Evolutionary conservation across 108 stramenopile genomes (phyloP).

Genomic region (Cyclotella sp.): DNA sequence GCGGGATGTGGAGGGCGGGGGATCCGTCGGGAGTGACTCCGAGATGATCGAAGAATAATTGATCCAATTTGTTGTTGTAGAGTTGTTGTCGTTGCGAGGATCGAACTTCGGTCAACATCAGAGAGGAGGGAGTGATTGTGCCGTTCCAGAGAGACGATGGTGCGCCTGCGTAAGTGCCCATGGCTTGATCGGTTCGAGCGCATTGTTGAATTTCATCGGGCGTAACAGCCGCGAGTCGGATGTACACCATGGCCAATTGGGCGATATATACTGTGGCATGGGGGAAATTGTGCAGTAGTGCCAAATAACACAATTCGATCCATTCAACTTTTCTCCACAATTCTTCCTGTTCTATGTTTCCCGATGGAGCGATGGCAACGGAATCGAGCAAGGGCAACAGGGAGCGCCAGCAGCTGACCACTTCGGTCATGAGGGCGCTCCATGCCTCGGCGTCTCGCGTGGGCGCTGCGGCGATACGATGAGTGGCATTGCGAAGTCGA

Average conservation of each 20-base stretch:
- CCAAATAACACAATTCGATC: constrained; percentile 80
- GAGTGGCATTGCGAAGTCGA: constrained; percentile 82
- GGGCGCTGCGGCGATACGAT: constrained; percentile 70
- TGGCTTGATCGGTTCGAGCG: constrained; percentile 33
- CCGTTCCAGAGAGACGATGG: constrained; percentile 15
- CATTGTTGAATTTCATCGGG: constrained; percentile 63
- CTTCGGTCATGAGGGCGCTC: constrained; percentile 83
- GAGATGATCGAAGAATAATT: constrained; percentile 58
- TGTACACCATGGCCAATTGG: constrained; percentile 64
- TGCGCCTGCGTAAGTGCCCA: constrained; percentile 8
- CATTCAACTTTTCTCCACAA: constrained; percentile 75
- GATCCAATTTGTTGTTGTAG: constrained; percentile 66
- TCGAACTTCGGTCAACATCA: constrained; percentile 18
- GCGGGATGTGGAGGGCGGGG: constrained; percentile 29
- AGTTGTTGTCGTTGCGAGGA: constrained; percentile 24
- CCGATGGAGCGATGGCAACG: background rate
- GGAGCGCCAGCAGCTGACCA: constrained; percentile 60
- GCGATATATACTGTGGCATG: constrained; percentile 60
- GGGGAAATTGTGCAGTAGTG: constrained; percentile 77
- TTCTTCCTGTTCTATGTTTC: constrained; percentile 51
- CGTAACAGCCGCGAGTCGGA: constrained; percentile 60
- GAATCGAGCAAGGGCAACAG: constrained; percentile 27
- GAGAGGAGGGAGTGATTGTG: constrained; percentile 17
- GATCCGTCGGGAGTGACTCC: constrained; percentile 67
- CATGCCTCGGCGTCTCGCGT: constrained; percentile 83